A percentile compares a stretch with the other conserved stretches of the same genome.
Evolutionary conservation across 2,329 filamentous ascomycete genomes (phyloP).

Genomic region (Sarocladium oryzae): DNA sequence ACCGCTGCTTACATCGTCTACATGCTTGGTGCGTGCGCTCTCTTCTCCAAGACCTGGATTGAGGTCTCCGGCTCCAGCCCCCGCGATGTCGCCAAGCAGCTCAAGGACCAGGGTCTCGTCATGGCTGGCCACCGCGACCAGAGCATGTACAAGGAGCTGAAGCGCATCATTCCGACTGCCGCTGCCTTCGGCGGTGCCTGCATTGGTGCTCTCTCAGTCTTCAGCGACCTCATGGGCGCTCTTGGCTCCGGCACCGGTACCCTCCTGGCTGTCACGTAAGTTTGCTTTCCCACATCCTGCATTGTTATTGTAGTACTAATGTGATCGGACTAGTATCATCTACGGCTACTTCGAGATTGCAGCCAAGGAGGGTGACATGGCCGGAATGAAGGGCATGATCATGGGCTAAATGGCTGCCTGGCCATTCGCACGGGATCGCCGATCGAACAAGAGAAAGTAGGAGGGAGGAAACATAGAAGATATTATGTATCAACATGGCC

Average conservation of each 20-base stretch:
- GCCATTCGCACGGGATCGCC: background rate
- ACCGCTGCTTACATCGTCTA: constrained; percentile 92
- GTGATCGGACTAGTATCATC: constrained; percentile 96
- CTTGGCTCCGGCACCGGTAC: constrained; percentile 97
- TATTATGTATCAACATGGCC: background rate
- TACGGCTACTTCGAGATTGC: constrained; percentile 99
- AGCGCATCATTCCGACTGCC: constrained; percentile 97
- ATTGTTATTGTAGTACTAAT: too few species aligned
- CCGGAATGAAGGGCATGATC: constrained; percentile 69
- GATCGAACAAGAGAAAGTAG: background rate
- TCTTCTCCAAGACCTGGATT: constrained; percentile 99
- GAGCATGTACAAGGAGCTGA: constrained; percentile 99
- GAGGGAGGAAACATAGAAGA: background rate
- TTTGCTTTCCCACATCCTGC: constrained; percentile 30
- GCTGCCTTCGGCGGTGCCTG: constrained; percentile 98
- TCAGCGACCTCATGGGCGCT: constrained; percentile 91
- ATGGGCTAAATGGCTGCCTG: constrained; percentile 50
- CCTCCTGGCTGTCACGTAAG: constrained; percentile 95
- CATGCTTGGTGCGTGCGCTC: constrained; percentile 94
- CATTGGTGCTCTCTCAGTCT: constrained; percentile 94
- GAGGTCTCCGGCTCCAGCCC: constrained; percentile 97
- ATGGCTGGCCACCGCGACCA: constrained; percentile 99
- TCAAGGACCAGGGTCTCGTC: constrained; percentile 98
- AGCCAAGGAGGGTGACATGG: constrained; percentile 94
- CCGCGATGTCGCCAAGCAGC: constrained; percentile 96